Conservation (phyloP, 106 monocot genomes). For the Apostasia ramifera region DNA sequence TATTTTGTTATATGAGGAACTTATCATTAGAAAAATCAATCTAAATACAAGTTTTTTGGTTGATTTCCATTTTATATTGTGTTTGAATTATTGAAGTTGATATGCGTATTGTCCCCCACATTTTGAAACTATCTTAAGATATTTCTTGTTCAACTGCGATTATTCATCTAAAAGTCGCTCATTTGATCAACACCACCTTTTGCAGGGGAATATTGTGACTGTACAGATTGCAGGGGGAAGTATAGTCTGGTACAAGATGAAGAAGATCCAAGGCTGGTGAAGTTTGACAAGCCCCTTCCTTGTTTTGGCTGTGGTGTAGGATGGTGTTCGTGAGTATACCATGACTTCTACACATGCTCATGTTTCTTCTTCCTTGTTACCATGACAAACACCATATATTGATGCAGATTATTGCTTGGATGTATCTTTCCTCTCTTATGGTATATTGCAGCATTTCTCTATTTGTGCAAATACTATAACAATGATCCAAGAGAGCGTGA, state of each 20-base stretch:
- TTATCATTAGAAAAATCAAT: neutral
- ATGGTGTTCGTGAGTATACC: slow-evolving; percentile 26
- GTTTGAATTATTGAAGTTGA: neutral
- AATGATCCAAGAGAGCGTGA: slow-evolving; percentile 23
- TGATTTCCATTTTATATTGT: neutral
- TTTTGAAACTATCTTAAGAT: neutral
- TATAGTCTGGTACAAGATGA: slow-evolving; percentile 22
- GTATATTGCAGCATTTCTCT: slow-evolving; percentile 15
- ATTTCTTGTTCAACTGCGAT: neutral
- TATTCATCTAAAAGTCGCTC: neutral
- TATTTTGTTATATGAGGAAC: too few relatives aligned
- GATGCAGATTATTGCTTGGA: slow-evolving; percentile 17
- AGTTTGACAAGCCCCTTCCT: slow-evolving; percentile 18
- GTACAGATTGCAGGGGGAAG: slow-evolving; percentile 17
- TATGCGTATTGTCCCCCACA: too few relatives aligned
- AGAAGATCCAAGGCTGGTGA: slow-evolving; percentile 18
- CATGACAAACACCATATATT: neutral
- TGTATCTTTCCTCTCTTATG: slow-evolving; percentile 18
- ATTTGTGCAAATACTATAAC: slow-evolving; percentile 18
- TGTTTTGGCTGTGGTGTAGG: slow-evolving; percentile 27
- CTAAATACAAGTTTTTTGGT: neutral
- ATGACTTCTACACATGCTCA: neutral
- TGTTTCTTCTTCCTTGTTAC: neutral
- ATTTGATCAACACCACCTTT: neutral
- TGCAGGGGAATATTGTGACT: slow-evolving; percentile 17